Evolutionary conservation across 2,329 filamentous ascomycete species (phyloP), one percentile per base, ranked within the genome.

Genomic region (Tolypocladium sp.): DNA sequence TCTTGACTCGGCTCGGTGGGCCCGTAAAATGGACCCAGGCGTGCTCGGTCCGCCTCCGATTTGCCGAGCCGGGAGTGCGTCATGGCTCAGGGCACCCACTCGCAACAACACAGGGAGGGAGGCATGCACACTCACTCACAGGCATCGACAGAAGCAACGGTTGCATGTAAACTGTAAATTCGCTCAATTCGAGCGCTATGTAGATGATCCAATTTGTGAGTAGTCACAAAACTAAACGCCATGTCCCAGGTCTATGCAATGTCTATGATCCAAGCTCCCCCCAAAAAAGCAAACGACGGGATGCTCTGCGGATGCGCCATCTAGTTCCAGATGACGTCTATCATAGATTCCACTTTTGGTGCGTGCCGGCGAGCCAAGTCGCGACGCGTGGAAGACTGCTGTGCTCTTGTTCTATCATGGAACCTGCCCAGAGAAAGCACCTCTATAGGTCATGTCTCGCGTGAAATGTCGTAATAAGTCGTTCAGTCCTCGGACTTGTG

Each of bases 401-500:
- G 10, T 53, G 49, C 49, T 15, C 4, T n/a, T n/a, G 49, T 37
- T 53, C 49, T 15, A 53, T 40, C 44, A n/a, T 41, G 57, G 42
- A 55, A 40, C 49, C 55, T 27, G 49, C 51, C 58, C 59, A 13
- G 27, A 55, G 30, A 44, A 51, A 49, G 58, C 58, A 58, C 58
- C 38, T 54, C 49, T 51, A 56, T 56, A 44, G 17, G n/a, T 56
- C 55, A 42, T 56, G 27, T 56, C 40, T 56, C 55, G 55, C 20
- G 53, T 55, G 22, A 55, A 55, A 30, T 30, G 35, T 56, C 38
- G 27, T 35, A 17, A 44, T 22, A 20, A 22, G 38, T 30, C 62
- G 58, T 65, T 72, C 60, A 76, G 64, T 76, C 73, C 35, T 61
- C 53, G 42, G 73, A 73, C 68, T 74, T 74, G 68, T 76, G 74